Evolutionary conservation across 2,329 filamentous ascomycete genomes (phyloP), one percentile per base, ranked within the genome.

Genomic region (Dactylonectria estremocensis): DNA sequence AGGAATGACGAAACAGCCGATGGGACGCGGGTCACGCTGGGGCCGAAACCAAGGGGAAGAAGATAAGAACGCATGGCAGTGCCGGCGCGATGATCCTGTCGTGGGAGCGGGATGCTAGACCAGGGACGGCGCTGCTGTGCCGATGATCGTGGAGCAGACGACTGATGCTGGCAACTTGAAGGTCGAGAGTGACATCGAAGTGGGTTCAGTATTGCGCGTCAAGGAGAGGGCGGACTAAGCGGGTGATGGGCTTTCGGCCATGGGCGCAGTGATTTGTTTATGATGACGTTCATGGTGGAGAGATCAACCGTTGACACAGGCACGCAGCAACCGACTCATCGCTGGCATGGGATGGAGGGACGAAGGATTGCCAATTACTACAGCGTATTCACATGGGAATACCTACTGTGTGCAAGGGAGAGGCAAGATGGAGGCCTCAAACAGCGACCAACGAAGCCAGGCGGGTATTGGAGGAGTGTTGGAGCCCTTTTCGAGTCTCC

Each of bases 31-130:
- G 52, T 61, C 24, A 45, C 35, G 52, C 63, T 37, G 35, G 63
- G 63, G 63, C 57, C 63, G 52, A 61, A 50, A 66, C 61, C 57
- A 55, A 66, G 57, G 56, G 57, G 63, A 61, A 28, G 24, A 28
- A 28, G 24, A 28, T 28, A 28, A 31, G 43, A 66, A 24, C 22
- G 56, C 63, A 66, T 56, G 45, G 50, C 24, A 28, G 24, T 28
- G 24, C 24, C 24, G 24, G 24, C 24, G 24, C 52, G 45, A 61
- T 61, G 57, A 50, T 56, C 50, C 14, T 33, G 28, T 22, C 18
- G 35, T n/a, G 40, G 40, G 40, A 43, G 40, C 40, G 40, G 40
- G 40, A 52, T 33, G 10, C 24, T n/a, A 60, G 31, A 33, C 48
- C 28, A 46, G 31, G 18, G 24, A 52, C 45, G 20, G 57, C 33